A percentile compares a stretch with the other conserved stretches of the same genome.
Evolutionary conservation across 2,329 filamentous ascomycete species (phyloP).

Genomic region (Sphaerulina vaccinii): DNA sequence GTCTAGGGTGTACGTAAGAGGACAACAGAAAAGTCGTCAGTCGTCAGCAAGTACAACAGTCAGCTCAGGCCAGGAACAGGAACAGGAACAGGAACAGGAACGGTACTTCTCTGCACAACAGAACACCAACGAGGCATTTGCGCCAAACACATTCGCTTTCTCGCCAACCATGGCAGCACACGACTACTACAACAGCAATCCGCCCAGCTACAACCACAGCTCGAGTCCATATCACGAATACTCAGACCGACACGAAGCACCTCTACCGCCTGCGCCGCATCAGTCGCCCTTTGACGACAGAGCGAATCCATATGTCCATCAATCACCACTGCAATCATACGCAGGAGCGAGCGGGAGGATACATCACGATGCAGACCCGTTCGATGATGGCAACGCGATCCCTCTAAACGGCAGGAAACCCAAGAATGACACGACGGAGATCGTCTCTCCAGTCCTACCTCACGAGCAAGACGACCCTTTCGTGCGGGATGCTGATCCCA

Average conservation of each 20-base stretch:
- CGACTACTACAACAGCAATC: conserved; percentile 53
- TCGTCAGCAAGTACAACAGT: too few species aligned
- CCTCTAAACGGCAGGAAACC: conserved; percentile 43
- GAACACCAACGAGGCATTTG: not conserved
- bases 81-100: too few species aligned
- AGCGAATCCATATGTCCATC: conserved; percentile 28
- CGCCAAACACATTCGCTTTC: conserved; percentile 6
- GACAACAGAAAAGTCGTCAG: too few species aligned
- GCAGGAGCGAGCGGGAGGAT: conserved; percentile 57
- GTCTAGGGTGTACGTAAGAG: too few species aligned
- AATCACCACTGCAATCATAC: conserved; percentile 46
- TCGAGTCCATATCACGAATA: conserved; percentile 41
- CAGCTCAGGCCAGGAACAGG: too few species aligned
- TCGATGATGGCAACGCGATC: conserved; percentile 50
- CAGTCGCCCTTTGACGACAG: conserved; percentile 38
- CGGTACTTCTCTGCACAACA: too few species aligned
- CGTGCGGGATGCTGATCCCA: conserved; percentile 37
- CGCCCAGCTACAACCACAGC: conserved; percentile 39
- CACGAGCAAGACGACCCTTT: conserved; percentile 42
- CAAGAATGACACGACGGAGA: conserved; percentile 40
- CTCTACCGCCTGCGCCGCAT: conserved; percentile 34
- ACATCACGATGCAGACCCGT: conserved; percentile 46
- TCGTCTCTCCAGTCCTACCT: conserved; percentile 41
- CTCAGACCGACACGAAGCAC: conserved; percentile 45
- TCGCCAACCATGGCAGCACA: conserved; percentile 27